Conservation (phyloP, 176 grass and related monocot species). For the Bothriochloa decipiens region DNA sequence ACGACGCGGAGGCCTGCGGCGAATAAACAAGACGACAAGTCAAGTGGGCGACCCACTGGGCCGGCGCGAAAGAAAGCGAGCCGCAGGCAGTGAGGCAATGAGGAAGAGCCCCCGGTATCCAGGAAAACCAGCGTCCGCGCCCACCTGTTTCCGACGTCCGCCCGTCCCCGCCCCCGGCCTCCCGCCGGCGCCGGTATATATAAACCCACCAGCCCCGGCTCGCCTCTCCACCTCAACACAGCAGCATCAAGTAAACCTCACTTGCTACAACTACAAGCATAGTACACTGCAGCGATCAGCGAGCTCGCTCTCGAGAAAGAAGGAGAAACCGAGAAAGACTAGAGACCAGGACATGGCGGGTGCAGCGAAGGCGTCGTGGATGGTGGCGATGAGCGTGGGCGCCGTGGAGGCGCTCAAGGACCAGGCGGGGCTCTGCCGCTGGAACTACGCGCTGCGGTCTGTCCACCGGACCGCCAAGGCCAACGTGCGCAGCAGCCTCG, state of each 20-base stretch:
- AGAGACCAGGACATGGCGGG: conserved; percentile 25
- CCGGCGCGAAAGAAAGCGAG: background rate
- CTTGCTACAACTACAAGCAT: background rate
- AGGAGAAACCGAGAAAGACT: no score
- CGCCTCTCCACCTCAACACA: background rate
- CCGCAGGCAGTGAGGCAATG: background rate
- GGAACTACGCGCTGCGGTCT: conserved; percentile 66
- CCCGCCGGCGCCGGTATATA: background rate
- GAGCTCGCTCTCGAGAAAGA: background rate
- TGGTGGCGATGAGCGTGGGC: conserved; percentile 58
- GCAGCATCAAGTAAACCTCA: background rate
- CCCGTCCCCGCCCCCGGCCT: background rate
- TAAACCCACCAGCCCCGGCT: background rate
- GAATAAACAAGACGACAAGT: background rate
- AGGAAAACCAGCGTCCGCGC: conserved; percentile 18
- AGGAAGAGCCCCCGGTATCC: conserved; percentile 14
- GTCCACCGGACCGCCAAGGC: conserved; percentile 48
- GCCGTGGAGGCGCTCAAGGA: conserved; percentile 80
- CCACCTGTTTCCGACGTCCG: background rate
- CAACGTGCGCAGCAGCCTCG: background rate
- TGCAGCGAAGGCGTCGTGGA: conserved; percentile 52
- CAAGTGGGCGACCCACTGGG: conserved; percentile 9
- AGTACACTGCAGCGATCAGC: background rate
- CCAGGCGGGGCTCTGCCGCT: conserved; percentile 64
- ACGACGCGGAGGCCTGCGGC: background rate